Conservation (phyloP, 2,329 filamentous ascomycete species). For the Sporothrix curviconia region DNA sequence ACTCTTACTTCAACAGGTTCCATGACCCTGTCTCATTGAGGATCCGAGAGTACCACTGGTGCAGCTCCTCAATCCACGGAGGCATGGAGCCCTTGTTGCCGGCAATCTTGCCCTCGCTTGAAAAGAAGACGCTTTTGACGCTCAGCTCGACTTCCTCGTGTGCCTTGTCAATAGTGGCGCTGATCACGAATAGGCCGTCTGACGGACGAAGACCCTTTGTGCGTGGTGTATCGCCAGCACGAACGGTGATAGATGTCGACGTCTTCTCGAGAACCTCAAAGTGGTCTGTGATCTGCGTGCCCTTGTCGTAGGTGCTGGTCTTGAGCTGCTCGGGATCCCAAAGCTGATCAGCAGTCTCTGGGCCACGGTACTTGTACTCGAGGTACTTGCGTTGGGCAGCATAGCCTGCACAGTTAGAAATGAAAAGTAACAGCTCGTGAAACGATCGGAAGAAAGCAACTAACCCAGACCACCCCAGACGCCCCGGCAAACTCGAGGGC, state of each 20-base stretch:
- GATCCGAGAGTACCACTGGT: conserved; percentile 36
- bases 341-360: conserved; percentile 52
- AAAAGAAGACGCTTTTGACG: conserved; percentile 58
- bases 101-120: conserved; percentile 31
- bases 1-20: conserved; percentile 28
- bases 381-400: conserved; percentile 52
- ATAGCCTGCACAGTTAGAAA: conserved; percentile 38
- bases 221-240: conserved; percentile 60
- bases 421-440: neutral
- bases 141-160: conserved; percentile 55
- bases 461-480: conserved; percentile 61
- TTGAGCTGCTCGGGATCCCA: conserved; percentile 53
- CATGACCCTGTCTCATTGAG: conserved; percentile 35
- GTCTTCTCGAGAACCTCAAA: conserved; percentile 65
- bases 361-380: conserved; percentile 50
- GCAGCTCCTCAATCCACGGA: conserved; percentile 30
- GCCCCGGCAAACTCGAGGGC: conserved; percentile 61
- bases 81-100: conserved; percentile 31
- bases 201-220: conserved; percentile 48
- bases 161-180: conserved; percentile 52
- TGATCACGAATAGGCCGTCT: conserved; percentile 63
- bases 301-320: conserved; percentile 52
- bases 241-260: conserved; percentile 51
- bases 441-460: conserved; percentile 21
- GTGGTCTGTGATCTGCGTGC: conserved; percentile 62